Base-by-base conservation (phyloP, 2,329 filamentous ascomycete species). In the Nemania sp. region DNA sequence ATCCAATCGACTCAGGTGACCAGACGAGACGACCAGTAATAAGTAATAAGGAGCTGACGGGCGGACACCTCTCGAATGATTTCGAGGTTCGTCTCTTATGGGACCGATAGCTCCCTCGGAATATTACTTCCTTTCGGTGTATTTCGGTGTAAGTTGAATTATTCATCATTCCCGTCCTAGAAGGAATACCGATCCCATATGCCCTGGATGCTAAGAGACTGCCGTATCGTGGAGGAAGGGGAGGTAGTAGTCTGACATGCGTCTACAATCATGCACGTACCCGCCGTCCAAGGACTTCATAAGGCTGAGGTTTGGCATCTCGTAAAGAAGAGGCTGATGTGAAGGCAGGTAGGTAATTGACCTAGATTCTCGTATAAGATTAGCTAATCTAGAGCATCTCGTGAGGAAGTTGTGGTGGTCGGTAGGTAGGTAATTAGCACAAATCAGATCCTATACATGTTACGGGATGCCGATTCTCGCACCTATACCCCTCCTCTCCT, bases 161-260 rank as follows among this genome's bases (percentile, higher is more conserved):
- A 32, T 62, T 55, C 27, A 51, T 47, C 26, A n/a, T 38, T n/a
- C 60, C 10, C 54, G 7, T 35, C 56, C 8, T n/a, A 59, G 56
- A 5, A 26, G 2, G 27, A 43, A 29, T 20, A 32, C 32, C 27
- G 24, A 41, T 41, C 3, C 11, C 7, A 13, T 13, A 15, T 13
- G 35, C 35, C 15, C 13, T 41, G 15, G 13, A 26, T 22, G 10
- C 29, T 29, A 41, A 55, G 64, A 47, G 51, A 26, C 56, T 56
- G 13, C 47, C 27, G 32, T 35, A 53, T 62, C 47, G 45, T 15
- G 45, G 53, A 62, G 53, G 64, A 62, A 58, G 53, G 64, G 24
- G 55, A 57, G 64, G 49, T 63, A 53, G 64, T 51, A 67, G 54
- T 69, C 67, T 69, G 64, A 69, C 67, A 67, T 69, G 67, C 67